phyloP scores from a whole-genome alignment of 768 basidiomycete species.

The Mycena metata region DNA sequence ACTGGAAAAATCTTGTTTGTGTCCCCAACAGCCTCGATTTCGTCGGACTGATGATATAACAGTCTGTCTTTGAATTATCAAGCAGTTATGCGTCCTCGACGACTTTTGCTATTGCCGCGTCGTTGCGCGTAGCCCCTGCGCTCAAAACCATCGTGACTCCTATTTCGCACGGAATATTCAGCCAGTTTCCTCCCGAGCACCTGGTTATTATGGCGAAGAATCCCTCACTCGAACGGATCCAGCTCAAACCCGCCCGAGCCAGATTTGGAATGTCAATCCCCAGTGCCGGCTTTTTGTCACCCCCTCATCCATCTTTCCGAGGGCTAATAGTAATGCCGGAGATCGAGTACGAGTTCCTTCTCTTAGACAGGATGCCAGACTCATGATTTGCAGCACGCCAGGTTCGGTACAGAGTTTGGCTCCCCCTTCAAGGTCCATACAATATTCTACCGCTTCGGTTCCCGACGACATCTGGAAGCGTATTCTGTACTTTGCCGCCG shows the following conservation, averaged over 20 bases:
- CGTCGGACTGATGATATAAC: not conserved
- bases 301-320: conserved; percentile 19
- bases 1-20: conserved; percentile 29
- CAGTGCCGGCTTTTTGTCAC: no score
- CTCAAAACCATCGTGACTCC: conserved; percentile 17
- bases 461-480: conserved; percentile 25
- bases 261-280: no score
- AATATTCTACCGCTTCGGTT: conserved; percentile 24
- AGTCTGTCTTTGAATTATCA: conserved; percentile 23
- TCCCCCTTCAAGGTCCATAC: not conserved
- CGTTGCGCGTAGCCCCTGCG: conserved; percentile 5
- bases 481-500: conserved; percentile 16
- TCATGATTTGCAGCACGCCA: conserved; percentile 9
- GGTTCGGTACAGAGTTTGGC: not conserved
- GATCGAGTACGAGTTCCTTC: conserved; percentile 2
- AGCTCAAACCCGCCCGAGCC: conserved; percentile 9
- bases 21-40: not conserved
- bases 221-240: conserved; percentile 17
- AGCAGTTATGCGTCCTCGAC: not conserved
- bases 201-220: conserved; percentile 15
- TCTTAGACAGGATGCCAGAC: not conserved
- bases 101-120: not conserved
- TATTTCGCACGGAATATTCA: not conserved
- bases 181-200: not conserved
- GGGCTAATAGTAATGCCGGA: conserved; percentile 25